Evolutionary conservation across 345 rosid genomes (phyloP).

Genomic region (Firmiana major): DNA sequence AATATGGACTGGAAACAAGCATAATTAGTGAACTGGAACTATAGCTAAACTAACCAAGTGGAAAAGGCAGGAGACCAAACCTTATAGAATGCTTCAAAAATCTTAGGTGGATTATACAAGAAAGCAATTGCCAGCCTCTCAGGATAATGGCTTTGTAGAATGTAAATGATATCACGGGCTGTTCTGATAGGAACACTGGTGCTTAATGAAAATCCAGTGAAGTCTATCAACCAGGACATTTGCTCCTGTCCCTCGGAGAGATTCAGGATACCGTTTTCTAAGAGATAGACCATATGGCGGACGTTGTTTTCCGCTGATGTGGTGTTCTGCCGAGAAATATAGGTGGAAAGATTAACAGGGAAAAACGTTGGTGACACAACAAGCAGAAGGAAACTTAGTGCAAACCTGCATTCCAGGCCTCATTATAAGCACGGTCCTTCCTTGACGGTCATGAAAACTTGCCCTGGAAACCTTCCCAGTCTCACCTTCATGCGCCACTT

Average conservation of each 20-base stretch:
- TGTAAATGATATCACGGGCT: conserved; percentile 61
- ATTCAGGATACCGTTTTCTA: conserved; percentile 82
- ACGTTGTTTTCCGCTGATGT: conserved; percentile 64
- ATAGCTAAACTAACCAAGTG: background rate
- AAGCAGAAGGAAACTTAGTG: background rate
- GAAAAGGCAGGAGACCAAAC: conserved; percentile 34
- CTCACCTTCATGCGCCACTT: conserved; percentile 89
- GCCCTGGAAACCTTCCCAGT: conserved; percentile 89
- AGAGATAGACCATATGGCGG: conserved; percentile 73
- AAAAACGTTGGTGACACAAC: background rate
- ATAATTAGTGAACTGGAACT: background rate
- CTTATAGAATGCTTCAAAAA: conserved; percentile 87
- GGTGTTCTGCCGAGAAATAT: conserved; percentile 54
- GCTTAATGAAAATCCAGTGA: conserved; percentile 75
- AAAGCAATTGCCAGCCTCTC: conserved; percentile 81
- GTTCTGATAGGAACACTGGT: conserved; percentile 43
- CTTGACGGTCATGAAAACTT: conserved; percentile 61
- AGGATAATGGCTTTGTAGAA: conserved; percentile 86
- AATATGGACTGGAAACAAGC: background rate
- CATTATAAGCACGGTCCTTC: conserved; percentile 84
- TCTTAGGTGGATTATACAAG: conserved; percentile 80
- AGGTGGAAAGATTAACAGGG: background rate
- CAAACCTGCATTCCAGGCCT: conserved; percentile 88
- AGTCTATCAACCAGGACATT: conserved; percentile 90
- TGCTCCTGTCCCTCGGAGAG: conserved; percentile 82